phyloP scores from a whole-genome alignment of 768 basidiomycete species.

The Hirschioporus abietinus region DNA sequence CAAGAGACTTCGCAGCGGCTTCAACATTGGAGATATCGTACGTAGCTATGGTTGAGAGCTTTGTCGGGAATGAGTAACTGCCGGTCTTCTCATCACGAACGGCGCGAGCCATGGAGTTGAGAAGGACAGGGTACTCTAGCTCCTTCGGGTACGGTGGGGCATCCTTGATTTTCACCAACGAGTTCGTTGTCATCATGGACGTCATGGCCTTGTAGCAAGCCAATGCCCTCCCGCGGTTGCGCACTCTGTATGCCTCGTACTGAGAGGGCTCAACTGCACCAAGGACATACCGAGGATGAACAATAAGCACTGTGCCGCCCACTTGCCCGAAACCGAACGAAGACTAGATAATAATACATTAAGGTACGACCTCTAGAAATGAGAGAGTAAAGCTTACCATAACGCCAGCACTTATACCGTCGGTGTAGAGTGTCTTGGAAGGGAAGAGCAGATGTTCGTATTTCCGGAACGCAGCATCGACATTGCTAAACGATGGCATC shows the following conservation, averaged over 20 bases:
- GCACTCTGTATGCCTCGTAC: slow-evolving; percentile 72
- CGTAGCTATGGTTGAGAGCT: slow-evolving; percentile 44
- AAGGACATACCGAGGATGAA: slow-evolving; percentile 89
- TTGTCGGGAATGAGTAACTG: slow-evolving; percentile 73
- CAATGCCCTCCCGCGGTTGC: slow-evolving; percentile 59
- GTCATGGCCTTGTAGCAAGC: slow-evolving; percentile 89
- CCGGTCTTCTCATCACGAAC: slow-evolving; percentile 77
- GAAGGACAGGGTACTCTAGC: slow-evolving; percentile 77
- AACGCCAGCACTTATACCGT: slow-evolving; percentile 81
- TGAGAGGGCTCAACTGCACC: slow-evolving; percentile 73
- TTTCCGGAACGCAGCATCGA: slow-evolving; percentile 88
- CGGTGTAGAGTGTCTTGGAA: slow-evolving; percentile 92
- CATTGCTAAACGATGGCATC: slow-evolving; percentile 52
- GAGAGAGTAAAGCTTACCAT: slow-evolving; percentile 52
- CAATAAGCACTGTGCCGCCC: slow-evolving; percentile 82
- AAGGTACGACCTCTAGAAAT: slow-evolving; percentile 3
- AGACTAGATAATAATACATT: slow-evolving; percentile 43
- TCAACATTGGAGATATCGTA: slow-evolving; percentile 64
- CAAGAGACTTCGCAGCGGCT: slow-evolving; percentile 52
- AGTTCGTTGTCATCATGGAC: slow-evolving; percentile 92
- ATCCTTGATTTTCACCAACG: slow-evolving; percentile 92
- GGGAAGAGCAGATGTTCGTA: slow-evolving; percentile 95
- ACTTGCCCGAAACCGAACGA: slow-evolving; percentile 99
- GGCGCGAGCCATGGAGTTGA: slow-evolving; percentile 92
- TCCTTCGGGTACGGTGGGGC: slow-evolving; percentile 83